A percentile compares a stretch with the other conserved stretches of the same genome.
These are phyloP conservation scores for Ochetophila trinervis DNA, from an alignment of 306 rosid genomes.

Conservation along the genomic window DNA sequence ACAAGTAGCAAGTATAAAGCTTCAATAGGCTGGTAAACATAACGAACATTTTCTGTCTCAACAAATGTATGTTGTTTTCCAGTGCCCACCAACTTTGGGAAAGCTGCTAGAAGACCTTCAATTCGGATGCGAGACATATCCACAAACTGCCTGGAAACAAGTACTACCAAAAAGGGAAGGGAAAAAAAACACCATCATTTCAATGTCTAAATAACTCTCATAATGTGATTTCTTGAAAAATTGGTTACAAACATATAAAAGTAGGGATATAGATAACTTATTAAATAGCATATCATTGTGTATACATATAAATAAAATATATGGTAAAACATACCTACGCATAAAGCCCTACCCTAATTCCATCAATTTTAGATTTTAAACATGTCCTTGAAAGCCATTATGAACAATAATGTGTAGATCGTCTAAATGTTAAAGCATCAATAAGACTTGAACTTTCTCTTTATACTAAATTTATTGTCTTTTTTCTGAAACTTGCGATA, in stretches of 20 bases:
- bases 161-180: slow-evolving; percentile 50
- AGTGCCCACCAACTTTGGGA: slow-evolving; percentile 91
- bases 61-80: slow-evolving; percentile 95
- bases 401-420: no score
- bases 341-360: not conserved
- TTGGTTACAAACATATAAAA: slow-evolving; percentile 7
- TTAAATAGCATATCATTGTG: not conserved
- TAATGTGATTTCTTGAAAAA: slow-evolving; percentile 3
- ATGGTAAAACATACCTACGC: no score
- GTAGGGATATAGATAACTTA: not conserved
- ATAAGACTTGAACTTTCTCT: not conserved
- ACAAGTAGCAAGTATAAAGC: slow-evolving; percentile 85
- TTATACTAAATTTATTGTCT: not conserved
- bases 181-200: not conserved
- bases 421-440: not conserved
- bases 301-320: no score
- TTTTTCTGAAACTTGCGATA: not conserved
- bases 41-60: slow-evolving; percentile 96
- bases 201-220: not conserved
- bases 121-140: slow-evolving; percentile 94
- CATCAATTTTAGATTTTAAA: not conserved
- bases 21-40: slow-evolving; percentile 97
- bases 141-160: slow-evolving; percentile 87
- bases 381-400: not conserved
- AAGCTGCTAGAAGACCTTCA: slow-evolving; percentile 97